These are phyloP conservation scores for Cystobasidium sp. DNA, from an alignment of 1,284 basidiomycete species.

Conservation along the genomic window DNA sequence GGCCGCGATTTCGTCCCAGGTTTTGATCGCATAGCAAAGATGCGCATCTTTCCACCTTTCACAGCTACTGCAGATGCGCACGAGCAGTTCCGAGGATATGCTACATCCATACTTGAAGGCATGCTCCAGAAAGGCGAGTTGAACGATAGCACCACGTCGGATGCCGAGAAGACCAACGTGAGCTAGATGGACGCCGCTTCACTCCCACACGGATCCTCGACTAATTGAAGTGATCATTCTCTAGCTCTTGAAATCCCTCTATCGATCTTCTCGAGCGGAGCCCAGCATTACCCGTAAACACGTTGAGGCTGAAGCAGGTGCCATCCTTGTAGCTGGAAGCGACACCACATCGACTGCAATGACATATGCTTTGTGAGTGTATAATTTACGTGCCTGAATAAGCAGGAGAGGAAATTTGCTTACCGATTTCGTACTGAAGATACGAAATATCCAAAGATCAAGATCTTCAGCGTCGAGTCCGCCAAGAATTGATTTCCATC, in stretches of 20 bases:
- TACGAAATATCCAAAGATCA: conserved; percentile 29
- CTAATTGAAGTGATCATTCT: background rate
- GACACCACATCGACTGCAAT: conserved; percentile 36
- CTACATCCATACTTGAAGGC: conserved; percentile 8
- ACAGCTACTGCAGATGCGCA: conserved; percentile 28
- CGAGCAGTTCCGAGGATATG: conserved; percentile 26
- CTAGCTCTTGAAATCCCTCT: conserved; percentile 30
- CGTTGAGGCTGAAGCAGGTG: conserved; percentile 37
- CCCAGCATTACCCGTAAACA: conserved; percentile 25
- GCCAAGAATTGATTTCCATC: conserved; percentile 17
- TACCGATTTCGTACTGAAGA: background rate
- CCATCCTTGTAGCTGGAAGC: conserved; percentile 39
- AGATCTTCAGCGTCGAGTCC: conserved; percentile 21
- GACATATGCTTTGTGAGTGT: conserved; percentile 22
- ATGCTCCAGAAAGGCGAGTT: conserved; percentile 14
- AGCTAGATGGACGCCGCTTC: background rate
- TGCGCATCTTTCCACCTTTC: conserved; percentile 26
- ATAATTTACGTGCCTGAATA: background rate
- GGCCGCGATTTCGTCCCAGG: conserved; percentile 28
- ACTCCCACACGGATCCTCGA: too few species aligned
- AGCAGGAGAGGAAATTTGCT: background rate
- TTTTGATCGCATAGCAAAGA: conserved; percentile 25
- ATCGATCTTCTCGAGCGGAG: conserved; percentile 24
- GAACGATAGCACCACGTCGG: background rate
- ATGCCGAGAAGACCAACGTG: conserved; percentile 15